Evolutionary conservation across 169 alveolate genomes (phyloP).

Genomic region (Eimeria necatrix): DNA sequence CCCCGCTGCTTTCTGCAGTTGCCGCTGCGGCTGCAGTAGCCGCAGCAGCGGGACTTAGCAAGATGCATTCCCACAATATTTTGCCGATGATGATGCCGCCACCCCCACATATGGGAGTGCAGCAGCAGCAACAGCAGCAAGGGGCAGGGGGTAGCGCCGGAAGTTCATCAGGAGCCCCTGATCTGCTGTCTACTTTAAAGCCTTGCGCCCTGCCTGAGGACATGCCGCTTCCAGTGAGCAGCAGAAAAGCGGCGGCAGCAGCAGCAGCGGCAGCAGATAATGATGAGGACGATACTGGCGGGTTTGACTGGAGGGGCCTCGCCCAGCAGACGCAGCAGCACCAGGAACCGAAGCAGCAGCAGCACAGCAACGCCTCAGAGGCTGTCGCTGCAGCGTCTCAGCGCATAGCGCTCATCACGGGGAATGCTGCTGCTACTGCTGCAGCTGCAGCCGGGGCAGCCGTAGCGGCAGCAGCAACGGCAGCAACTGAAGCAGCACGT

Average conservation of each 20-base stretch:
- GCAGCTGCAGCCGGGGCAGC: neutral
- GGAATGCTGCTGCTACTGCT: neutral
- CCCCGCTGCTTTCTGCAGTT: neutral
- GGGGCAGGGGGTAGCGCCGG: neutral
- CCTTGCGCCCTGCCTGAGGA: constrained; percentile 62
- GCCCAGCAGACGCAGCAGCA: constrained; percentile 5
- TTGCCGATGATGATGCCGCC: constrained; percentile 34
- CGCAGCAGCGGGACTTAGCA: neutral
- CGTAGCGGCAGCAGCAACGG: constrained; percentile 50
- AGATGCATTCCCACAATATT: constrained; percentile 33
- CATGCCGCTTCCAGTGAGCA: constrained; percentile 70
- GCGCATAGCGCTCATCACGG: constrained; percentile 66
- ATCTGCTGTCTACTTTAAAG: constrained; percentile 50
- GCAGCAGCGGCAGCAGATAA: constrained; percentile 41
- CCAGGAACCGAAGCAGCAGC: constrained; percentile 43
- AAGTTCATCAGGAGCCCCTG: constrained; percentile 24
- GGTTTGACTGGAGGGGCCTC: constrained; percentile 70
- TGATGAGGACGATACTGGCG: constrained; percentile 29
- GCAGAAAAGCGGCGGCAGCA: constrained; percentile 72
- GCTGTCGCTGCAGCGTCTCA: constrained; percentile 65
- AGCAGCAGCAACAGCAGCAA: constrained; percentile 22
- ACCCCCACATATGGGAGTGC: constrained; percentile 13
- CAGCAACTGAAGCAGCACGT: constrained; percentile 23
- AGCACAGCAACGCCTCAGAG: neutral
- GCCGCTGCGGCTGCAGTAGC: constrained; percentile 46